Conservation (phyloP, 1,139 yeast species). For the Zygosaccharomyces pseudobailii region DNA sequence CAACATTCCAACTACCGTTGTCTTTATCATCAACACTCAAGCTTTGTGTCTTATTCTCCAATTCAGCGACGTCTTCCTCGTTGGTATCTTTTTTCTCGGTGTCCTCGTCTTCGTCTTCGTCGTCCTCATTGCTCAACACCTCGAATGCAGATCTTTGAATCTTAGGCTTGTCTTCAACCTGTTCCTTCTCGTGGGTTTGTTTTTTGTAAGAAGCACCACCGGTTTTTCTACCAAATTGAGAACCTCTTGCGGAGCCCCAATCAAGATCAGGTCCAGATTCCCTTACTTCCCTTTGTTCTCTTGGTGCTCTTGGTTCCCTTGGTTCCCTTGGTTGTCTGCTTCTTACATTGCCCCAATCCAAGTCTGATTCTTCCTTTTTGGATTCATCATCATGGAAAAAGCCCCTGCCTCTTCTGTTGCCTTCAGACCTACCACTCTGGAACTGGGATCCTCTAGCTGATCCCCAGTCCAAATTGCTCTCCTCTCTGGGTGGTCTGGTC, state of each 20-base stretch:
- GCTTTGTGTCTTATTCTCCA: slow-evolving; percentile 45
- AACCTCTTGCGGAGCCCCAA: slow-evolving; percentile 39
- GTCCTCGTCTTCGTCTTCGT: slow-evolving; percentile 48
- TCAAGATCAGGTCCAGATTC: slow-evolving; percentile 41
- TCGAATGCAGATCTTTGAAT: slow-evolving; percentile 58
- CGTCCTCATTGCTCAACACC: slow-evolving; percentile 64
- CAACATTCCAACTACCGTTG: slow-evolving; percentile 62
- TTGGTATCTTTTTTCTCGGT: slow-evolving; percentile 22
- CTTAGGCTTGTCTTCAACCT: slow-evolving; percentile 38
- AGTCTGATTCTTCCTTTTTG: slow-evolving; percentile 31
- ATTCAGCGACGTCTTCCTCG: slow-evolving; percentile 26
- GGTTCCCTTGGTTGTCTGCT: slow-evolving; percentile 29
- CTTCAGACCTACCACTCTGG: slow-evolving; percentile 14
- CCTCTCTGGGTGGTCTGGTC: slow-evolving; percentile 35
- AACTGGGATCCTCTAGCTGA: slow-evolving; percentile 45
- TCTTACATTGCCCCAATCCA: slow-evolving; percentile 55
- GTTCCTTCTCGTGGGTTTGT: slow-evolving; percentile 26
- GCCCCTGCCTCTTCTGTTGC: slow-evolving; percentile 34
- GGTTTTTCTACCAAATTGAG: slow-evolving; percentile 30
- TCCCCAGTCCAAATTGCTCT: slow-evolving; percentile 38
- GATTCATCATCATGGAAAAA: slow-evolving; percentile 21
- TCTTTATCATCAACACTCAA: slow-evolving; percentile 25
- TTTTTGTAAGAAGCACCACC: slow-evolving; percentile 30
- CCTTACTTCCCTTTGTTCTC: slow-evolving; percentile 37
- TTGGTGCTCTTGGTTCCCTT: slow-evolving; percentile 19